Conservation (phyloP, 176 grass and related monocot species). For the Cocos nucifera region DNA sequence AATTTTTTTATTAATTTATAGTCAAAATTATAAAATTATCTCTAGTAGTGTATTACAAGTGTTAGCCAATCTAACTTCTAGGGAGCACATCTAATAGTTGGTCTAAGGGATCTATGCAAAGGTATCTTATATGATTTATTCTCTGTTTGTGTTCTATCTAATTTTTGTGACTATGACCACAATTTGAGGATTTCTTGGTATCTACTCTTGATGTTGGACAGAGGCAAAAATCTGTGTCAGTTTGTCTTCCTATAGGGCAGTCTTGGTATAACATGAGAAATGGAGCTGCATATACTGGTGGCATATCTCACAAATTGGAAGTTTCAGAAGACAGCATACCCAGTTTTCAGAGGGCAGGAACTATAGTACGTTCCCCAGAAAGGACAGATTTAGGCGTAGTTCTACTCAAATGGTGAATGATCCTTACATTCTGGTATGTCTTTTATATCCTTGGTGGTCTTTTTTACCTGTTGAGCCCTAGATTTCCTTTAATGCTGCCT, state of each 20-base stretch:
- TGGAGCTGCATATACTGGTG: slow-evolving; percentile 52
- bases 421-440: slow-evolving; percentile 86
- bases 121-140: slow-evolving; percentile 18
- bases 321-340: slow-evolving; percentile 83
- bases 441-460: not conserved
- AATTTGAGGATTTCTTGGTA: not conserved
- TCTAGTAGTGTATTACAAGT: too few relatives aligned
- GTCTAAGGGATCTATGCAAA: slow-evolving; percentile 78
- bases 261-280: slow-evolving; percentile 71
- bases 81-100: too few relatives aligned
- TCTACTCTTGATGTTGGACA: slow-evolving; percentile 19
- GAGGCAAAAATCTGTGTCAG: slow-evolving; percentile 57
- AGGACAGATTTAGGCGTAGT: slow-evolving; percentile 91
- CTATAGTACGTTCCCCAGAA: slow-evolving; percentile 87
- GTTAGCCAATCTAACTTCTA: too few relatives aligned
- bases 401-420: slow-evolving; percentile 95
- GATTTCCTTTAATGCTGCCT: too few relatives aligned
- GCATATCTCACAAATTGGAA: slow-evolving; percentile 59
- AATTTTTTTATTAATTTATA: too few relatives aligned
- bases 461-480: too few relatives aligned
- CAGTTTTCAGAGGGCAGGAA: slow-evolving; percentile 70
- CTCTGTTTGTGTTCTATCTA: too few relatives aligned
- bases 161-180: too few relatives aligned
- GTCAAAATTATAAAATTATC: too few relatives aligned
- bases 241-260: slow-evolving; percentile 69